These are phyloP conservation scores for Centaurea solstitialis DNA, from an alignment of 129 eudicot genomes.

Conservation along the genomic window DNA sequence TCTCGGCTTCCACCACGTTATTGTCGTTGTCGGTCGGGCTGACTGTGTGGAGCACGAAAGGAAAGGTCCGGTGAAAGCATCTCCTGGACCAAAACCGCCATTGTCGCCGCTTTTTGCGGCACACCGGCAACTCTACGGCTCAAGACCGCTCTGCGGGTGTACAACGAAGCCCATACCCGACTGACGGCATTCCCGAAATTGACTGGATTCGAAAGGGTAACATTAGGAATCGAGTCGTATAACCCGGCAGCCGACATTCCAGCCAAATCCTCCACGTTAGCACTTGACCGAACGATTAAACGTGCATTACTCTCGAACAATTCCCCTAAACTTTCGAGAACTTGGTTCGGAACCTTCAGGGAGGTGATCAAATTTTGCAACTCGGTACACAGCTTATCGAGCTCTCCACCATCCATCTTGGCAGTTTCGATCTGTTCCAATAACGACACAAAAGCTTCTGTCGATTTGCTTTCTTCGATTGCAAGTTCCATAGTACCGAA, in stretches of 20 bases:
- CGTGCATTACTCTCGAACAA: conserved; percentile 52
- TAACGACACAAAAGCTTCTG: conserved; percentile 45
- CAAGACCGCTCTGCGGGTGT: conserved; percentile 89
- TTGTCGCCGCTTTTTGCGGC: conserved; percentile 64
- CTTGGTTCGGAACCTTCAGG: conserved; percentile 40
- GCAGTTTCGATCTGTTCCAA: conserved; percentile 69
- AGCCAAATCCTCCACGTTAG: conserved; percentile 95
- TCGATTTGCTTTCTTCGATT: conserved; percentile 49
- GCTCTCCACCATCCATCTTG: conserved; percentile 64
- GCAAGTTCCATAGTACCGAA: conserved; percentile 87
- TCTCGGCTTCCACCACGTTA: conserved; percentile 70
- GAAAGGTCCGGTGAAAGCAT: conserved; percentile 91
- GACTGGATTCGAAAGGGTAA: conserved; percentile 71
- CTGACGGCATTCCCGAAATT: conserved; percentile 60
- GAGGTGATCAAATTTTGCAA: conserved; percentile 62
- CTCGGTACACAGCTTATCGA: conserved; percentile 59
- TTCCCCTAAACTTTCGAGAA: conserved; percentile 45
- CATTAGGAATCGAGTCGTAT: conserved; percentile 87
- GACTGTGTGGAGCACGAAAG: conserved; percentile 82
- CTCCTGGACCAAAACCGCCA: conserved; percentile 90
- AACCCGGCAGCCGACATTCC: conserved; percentile 99
- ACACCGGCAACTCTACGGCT: conserved; percentile 88
- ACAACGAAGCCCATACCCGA: conserved; percentile 95
- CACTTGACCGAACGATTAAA: conserved; percentile 87
- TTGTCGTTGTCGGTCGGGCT: conserved; percentile 76